Evolutionary conservation across 2,329 filamentous ascomycete genomes (phyloP), one percentile per base, ranked within the genome.

Genomic region (Penicillium aurantiogriseum): DNA sequence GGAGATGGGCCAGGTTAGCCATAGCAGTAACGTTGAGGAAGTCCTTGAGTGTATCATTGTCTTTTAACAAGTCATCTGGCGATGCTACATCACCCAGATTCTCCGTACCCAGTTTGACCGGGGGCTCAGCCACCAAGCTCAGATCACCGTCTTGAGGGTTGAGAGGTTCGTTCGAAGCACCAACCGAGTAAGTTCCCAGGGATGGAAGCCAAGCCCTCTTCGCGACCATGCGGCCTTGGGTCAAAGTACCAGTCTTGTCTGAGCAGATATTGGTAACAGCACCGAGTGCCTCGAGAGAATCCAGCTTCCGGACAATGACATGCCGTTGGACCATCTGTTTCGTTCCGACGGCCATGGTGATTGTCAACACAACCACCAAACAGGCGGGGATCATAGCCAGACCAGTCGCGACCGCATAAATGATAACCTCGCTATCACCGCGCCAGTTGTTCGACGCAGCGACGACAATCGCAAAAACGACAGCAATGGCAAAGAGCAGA

Each of bases 391-490:
- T 85, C 82, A 86, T 86, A 33, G 80, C 82, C 19, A 87, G 71
- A 23, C 81, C 81, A 1, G 81, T 83, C 1, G 83, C 83, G 8
- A 87, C 83, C 3, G 83, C 85, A 63, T 87, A 87, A 62, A 87
- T 87, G 63, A 88, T 85, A 59, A 88, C 85, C 63, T 87, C 84
- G 29, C 80, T 78, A 33, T 78, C 74, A 36, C 73, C 71, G n/a
- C 77, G 72, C 69, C 85, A 86, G 1, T 79, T 65, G 71, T 88
- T 89, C 53, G 87, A 84, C 7, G 79, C 87, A 45, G 89, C 80
- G 39, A 89, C 87, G 64, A 90, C 85, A 63, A 90, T 83, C 9
- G 87, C 87, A 60, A 87, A 88, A 27, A 90, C 66, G 13, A 90
- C 82, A 2, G 88, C 88, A 51, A 88, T 82, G 31, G 78, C 80